Evolutionary conservation across 2,329 filamentous ascomycete genomes (phyloP), one percentile per base, ranked within the genome.

Genomic region (Fusarium virguliforme): DNA sequence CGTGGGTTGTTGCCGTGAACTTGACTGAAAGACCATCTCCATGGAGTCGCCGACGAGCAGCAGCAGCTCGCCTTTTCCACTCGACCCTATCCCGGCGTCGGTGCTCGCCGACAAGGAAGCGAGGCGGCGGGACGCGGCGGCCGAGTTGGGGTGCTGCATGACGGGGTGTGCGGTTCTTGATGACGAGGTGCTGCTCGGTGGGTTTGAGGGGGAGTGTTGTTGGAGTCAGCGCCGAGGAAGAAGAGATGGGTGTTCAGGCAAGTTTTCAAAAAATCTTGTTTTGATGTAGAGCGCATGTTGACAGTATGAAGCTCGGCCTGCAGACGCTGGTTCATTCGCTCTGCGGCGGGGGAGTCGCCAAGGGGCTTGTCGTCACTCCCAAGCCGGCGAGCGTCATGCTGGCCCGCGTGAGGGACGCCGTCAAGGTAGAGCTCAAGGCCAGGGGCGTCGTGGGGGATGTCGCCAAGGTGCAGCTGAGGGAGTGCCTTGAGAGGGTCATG

Each of bases 221-320:
- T 1, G 88, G 88, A 1, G 60, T 89, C 60, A 90, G 87, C 61
- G 80, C 85, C 0, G 87, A 88, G 76, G 84, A 85, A 22, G 84
- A 84, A 41, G 81, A 79, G n/a, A 76, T 87, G 64, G 86, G 84
- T 1, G 64, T 87, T 28, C 66, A 82, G 76, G 86, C 88, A 62
- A 76, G 83, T 26, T 13, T 18, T 12, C 35, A 38, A 13, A 13
- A 35, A 8, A 28, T 13, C 10, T 48, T 18, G 18, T 18, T 8
- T 57, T 75, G 60, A 74, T 32, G 24, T 46, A 30, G 55, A 34
- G 10, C 32, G 30, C 12, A 18, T 8, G 10, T 30, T 32, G 15
- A 6, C 43, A 3, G 15, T 3, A 28, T 24, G 6, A 55, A 85
- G 84, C 71, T 89, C n/a, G 84, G 83, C 0, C 67, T 89, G 9